A percentile compares a stretch with the other conserved stretches of the same genome.
Evolutionary conservation across 352 stramenopile genomes (phyloP).

Genomic region (Pythium pectinolyticum): DNA sequence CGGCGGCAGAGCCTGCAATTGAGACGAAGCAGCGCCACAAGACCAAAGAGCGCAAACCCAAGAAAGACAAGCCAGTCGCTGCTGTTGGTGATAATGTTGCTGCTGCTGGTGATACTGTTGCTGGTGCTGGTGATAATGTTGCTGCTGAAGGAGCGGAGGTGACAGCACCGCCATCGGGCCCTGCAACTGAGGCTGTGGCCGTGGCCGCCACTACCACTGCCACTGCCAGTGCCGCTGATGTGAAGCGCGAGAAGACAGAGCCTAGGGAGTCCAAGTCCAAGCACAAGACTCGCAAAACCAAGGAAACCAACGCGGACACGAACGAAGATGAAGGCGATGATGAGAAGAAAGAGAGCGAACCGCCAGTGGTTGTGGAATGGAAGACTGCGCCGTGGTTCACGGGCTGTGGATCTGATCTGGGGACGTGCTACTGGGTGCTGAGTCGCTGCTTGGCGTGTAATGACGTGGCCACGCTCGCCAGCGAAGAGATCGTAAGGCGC

Average conservation of each 20-base stretch:
- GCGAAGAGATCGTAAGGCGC: slow-evolving; percentile 28
- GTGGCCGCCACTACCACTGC: no score
- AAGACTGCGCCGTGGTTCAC: slow-evolving; percentile 47
- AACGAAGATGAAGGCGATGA: background rate
- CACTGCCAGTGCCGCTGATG: background rate
- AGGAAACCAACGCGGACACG: background rate
- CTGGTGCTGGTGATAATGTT: background rate
- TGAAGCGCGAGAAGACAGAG: background rate
- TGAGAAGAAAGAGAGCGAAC: background rate
- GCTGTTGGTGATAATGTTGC: background rate
- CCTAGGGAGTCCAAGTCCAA: slow-evolving; percentile 2
- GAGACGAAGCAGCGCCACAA: slow-evolving; percentile 12
- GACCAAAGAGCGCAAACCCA: slow-evolving; percentile 2
- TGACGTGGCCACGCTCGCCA: slow-evolving; percentile 37
- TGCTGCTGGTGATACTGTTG: background rate
- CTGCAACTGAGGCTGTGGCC: no score
- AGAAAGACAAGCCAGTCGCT: background rate
- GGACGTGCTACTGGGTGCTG: slow-evolving; percentile 61
- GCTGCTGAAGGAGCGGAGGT: background rate
- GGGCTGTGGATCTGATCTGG: slow-evolving; percentile 41
- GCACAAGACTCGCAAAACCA: background rate
- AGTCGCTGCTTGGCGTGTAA: slow-evolving; percentile 46
- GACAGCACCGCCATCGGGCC: no score
- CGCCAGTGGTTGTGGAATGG: slow-evolving; percentile 27
- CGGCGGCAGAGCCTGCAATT: background rate